Evolutionary conservation across 108 stramenopile species (phyloP).

Genomic region (Cyclotella baltica): DNA sequence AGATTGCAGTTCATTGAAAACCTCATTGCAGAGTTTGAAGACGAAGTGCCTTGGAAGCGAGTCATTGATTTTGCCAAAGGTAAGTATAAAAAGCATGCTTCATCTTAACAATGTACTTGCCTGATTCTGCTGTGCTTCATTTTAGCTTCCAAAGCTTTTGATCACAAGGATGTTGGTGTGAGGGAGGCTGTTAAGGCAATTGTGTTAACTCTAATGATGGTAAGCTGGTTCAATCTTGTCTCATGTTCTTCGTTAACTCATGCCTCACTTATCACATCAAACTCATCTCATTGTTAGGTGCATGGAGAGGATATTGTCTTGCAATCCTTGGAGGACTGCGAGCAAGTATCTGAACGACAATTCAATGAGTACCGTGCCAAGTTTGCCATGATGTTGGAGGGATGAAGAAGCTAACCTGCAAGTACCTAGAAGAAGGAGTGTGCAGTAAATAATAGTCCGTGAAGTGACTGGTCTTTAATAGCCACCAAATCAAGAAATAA

Average conservation of each 20-base stretch:
- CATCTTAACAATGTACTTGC: background rate
- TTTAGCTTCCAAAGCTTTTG: conserved; percentile 22
- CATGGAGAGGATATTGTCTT: conserved; percentile 40
- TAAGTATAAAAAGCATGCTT: background rate
- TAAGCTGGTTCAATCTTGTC: background rate
- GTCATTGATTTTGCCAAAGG: conserved; percentile 43
- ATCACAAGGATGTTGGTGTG: conserved; percentile 50
- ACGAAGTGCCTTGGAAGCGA: conserved; percentile 31
- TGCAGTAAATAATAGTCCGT: too few species aligned
- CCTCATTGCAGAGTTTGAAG: conserved; percentile 44
- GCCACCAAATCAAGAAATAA: too few species aligned
- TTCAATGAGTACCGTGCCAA: conserved; percentile 35
- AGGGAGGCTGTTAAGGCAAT: conserved; percentile 43
- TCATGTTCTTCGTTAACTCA: background rate
- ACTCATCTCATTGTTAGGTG: conserved; percentile 4
- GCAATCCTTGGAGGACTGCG: conserved; percentile 28
- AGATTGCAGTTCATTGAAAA: conserved; percentile 42
- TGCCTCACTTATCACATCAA: background rate
- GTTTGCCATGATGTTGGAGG: background rate
- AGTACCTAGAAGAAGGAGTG: too few species aligned
- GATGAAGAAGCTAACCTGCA: background rate
- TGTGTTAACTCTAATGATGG: conserved; percentile 43
- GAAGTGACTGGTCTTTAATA: too few species aligned
- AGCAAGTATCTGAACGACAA: conserved; percentile 39
- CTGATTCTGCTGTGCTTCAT: conserved; percentile 2